Percentiles rank a stretch among this genome's conserved stretches.
Evolutionary conservation across 805 yeast species (phyloP).

Genomic region (Candida pini): DNA sequence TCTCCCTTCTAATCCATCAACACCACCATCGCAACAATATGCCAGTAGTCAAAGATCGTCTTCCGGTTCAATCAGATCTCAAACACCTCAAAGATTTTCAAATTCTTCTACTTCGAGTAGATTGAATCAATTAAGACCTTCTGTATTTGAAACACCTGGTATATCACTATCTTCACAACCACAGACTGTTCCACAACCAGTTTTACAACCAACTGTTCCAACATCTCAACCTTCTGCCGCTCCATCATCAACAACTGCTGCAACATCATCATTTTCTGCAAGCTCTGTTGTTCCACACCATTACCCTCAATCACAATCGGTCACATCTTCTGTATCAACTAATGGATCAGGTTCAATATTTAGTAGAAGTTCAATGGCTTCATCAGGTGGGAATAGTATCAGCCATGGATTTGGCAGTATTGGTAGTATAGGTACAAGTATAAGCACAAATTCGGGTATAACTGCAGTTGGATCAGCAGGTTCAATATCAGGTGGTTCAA

Average conservation of each 20-base stretch:
- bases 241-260: slow-evolving; percentile 9
- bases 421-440: slow-evolving; percentile 4
- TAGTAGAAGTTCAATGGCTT: slow-evolving; percentile 18
- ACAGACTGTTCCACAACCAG: too few relatives aligned
- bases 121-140: slow-evolving; percentile 12
- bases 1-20: not conserved
- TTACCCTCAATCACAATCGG: slow-evolving; percentile 7
- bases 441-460: slow-evolving; percentile 4
- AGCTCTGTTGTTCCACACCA: slow-evolving; percentile 3
- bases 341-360: slow-evolving; percentile 22
- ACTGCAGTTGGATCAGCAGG: not conserved
- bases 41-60: not conserved
- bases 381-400: slow-evolving; percentile 7
- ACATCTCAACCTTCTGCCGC: too few relatives aligned
- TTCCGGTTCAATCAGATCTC: too few relatives aligned
- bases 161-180: too few relatives aligned
- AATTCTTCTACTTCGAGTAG: slow-evolving; percentile 8
- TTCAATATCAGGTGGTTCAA: not conserved
- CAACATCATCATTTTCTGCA: slow-evolving; percentile 1
- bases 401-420: too few relatives aligned
- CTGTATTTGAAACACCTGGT: slow-evolving; percentile 17
- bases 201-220: too few relatives aligned
- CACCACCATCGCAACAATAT: not conserved
- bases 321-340: slow-evolving; percentile 21
- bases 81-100: too few relatives aligned